phyloP scores from a whole-genome alignment of 1,139 yeast genomes.

The Saccharomyces hybrid region DNA sequence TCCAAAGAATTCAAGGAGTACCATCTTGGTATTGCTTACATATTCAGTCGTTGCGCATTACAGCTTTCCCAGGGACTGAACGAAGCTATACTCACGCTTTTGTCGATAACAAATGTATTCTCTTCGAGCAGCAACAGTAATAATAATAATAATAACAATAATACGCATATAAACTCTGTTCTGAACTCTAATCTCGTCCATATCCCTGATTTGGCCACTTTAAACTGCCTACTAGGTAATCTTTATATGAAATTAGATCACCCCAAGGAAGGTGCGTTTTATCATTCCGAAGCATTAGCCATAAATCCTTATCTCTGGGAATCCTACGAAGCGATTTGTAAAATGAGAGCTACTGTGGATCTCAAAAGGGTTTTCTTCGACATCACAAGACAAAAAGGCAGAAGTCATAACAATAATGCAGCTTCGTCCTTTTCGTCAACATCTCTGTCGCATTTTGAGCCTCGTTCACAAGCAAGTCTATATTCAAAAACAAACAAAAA shows the following conservation, averaged over 20 bases:
- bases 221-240: constrained; percentile 64
- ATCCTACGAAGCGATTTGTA: constrained; percentile 71
- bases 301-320: constrained; percentile 80
- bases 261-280: constrained; percentile 54
- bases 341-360: constrained; percentile 60
- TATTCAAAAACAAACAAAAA: constrained; percentile 29
- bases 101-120: constrained; percentile 1
- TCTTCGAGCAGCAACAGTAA: constrained; percentile 3
- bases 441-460: constrained; percentile 29
- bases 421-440: constrained; percentile 40
- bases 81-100: constrained; percentile 14
- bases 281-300: constrained; percentile 61
- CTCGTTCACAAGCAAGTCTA: neutral
- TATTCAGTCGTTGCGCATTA: constrained; percentile 26
- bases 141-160: neutral
- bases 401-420: constrained; percentile 6
- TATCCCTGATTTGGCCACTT: constrained; percentile 57
- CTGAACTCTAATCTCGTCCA: constrained; percentile 7
- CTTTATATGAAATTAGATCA: constrained; percentile 55
- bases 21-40: constrained; percentile 25
- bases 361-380: constrained; percentile 35
- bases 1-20: constrained; percentile 17
- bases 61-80: constrained; percentile 17
- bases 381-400: constrained; percentile 14
- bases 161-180: constrained; percentile 2